phyloP scores from a whole-genome alignment of 2,329 filamentous ascomycete genomes.

The Apiospora pterosperma region DNA sequence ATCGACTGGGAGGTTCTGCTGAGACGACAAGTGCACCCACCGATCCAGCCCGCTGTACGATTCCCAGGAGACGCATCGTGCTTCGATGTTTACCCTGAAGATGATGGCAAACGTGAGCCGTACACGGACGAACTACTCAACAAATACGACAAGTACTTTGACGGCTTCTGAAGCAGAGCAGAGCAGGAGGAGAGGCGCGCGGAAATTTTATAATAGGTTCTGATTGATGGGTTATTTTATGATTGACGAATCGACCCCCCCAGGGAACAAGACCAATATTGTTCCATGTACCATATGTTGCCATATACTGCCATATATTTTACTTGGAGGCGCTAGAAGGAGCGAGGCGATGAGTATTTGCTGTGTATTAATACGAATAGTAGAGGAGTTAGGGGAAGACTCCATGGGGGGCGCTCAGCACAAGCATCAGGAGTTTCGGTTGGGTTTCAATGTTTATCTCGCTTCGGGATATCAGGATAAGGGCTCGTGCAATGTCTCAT shows the following conservation, averaged over 20 bases:
- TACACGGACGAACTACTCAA: conserved; percentile 68
- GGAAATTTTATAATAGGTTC: neutral
- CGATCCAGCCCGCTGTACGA: conserved; percentile 72
- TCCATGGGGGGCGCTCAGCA: neutral
- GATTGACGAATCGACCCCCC: neutral
- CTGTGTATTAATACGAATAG: neutral
- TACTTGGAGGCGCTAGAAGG: neutral
- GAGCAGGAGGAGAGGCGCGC: neutral
- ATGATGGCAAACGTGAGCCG: conserved; percentile 59
- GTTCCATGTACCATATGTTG: conserved; percentile 3
- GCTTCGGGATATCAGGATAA: neutral
- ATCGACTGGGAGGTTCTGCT: conserved; percentile 74
- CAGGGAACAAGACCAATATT: neutral
- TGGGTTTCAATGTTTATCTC: neutral
- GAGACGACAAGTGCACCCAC: conserved; percentile 60
- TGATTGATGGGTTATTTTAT: neutral
- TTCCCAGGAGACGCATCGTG: conserved; percentile 74
- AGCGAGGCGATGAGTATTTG: neutral
- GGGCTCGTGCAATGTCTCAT: neutral
- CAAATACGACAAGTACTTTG: conserved; percentile 69
- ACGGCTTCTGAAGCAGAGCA: conserved; percentile 54
- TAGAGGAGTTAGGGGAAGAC: neutral
- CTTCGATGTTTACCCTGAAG: conserved; percentile 80
- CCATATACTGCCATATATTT: neutral
- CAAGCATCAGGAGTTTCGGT: neutral